Evolutionary conservation across 176 grass and related monocot species (phyloP), one percentile per base, ranked within the genome.

Genomic region (Phragmites australis): DNA sequence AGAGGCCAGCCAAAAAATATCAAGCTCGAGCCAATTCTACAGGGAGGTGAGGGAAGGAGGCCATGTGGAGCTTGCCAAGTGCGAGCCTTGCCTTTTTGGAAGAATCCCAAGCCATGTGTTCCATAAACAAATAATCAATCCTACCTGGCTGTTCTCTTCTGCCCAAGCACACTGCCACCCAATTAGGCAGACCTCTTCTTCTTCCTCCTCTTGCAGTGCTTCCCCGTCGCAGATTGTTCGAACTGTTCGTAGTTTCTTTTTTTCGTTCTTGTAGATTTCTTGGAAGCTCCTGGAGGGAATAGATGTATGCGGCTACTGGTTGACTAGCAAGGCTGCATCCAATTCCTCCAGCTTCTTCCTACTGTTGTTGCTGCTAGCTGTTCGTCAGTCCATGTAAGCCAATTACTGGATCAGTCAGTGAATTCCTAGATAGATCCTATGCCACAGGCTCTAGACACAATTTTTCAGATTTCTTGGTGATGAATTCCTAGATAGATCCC

Each of bases 51-150:
- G 70, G 3, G 76, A 72, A 37, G 2, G 72, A 32, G 54, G 70
- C 71, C 82, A 85, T 72, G 82, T 77, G 77, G 75, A 67, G 30
- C 6, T 23, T 39, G 86, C 41, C 86, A 84, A 83, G 65, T 78
- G 84, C 30, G 76, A 39, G 46, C 18, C 25, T 37, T 75, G 56
- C 16, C 31, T 29, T 4, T 2, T 77, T 29, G 60, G 59, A 60
- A 27, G 30, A 42, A 75, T 69, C 43, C 16, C 61, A 49, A 8
- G 85, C 42, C 70, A 75, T 72, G 79, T 62, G 29, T 42, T 75
- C 54, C 18, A 3, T 21, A 44, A 19, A 19, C 83, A 30, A 40
- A 57, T 34, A 67, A 66, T 70, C 67, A 67, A 66, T 70, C 67
- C 52, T 46, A 70, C 78, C 52, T 81, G 65, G 51, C 47, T 58